phyloP scores from a whole-genome alignment of 169 alveolate genomes.

The Eimeria necatrix region DNA sequence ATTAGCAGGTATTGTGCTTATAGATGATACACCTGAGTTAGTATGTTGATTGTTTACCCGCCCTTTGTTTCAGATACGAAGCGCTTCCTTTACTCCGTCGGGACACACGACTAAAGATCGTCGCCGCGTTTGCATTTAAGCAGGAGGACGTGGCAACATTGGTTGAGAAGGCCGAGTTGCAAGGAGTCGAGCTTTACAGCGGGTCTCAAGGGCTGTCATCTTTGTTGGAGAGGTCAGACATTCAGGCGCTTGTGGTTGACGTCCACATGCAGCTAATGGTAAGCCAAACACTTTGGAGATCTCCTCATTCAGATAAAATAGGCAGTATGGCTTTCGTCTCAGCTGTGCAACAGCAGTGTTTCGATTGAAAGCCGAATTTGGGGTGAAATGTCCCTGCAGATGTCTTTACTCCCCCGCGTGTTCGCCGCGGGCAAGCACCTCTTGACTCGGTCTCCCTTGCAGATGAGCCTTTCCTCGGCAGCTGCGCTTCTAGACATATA shows the following conservation, averaged over 20 bases:
- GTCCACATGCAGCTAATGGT: conserved; percentile 78
- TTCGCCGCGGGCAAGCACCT: conserved; percentile 78
- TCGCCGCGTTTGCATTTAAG: conserved; percentile 71
- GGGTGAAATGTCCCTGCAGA: conserved; percentile 3
- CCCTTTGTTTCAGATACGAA: conserved; percentile 36
- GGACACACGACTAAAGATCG: conserved; percentile 73
- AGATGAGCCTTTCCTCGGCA: conserved; percentile 48
- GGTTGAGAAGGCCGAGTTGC: conserved; percentile 30
- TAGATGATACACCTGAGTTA: neutral
- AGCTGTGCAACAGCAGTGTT: neutral
- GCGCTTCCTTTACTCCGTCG: conserved; percentile 80
- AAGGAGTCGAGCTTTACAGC: conserved; percentile 57
- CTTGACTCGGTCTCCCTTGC: conserved; percentile 77
- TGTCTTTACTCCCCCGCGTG: conserved; percentile 66
- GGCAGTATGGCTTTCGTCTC: too few relatives aligned
- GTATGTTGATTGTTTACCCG: neutral
- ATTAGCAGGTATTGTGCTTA: neutral
- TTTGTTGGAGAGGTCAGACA: conserved; percentile 70
- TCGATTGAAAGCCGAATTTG: neutral
- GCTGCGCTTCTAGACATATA: conserved; percentile 68
- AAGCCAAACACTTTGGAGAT: neutral
- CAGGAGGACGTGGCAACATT: conserved; percentile 52
- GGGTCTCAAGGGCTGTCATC: conserved; percentile 69
- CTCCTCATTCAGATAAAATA: neutral
- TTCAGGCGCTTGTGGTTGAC: conserved; percentile 78